A percentile compares a stretch with the other conserved stretches of the same genome.
These are phyloP conservation scores for Pelargonium myrrhifolium DNA, from an alignment of 441 rosid species.

Conservation along the genomic window DNA sequence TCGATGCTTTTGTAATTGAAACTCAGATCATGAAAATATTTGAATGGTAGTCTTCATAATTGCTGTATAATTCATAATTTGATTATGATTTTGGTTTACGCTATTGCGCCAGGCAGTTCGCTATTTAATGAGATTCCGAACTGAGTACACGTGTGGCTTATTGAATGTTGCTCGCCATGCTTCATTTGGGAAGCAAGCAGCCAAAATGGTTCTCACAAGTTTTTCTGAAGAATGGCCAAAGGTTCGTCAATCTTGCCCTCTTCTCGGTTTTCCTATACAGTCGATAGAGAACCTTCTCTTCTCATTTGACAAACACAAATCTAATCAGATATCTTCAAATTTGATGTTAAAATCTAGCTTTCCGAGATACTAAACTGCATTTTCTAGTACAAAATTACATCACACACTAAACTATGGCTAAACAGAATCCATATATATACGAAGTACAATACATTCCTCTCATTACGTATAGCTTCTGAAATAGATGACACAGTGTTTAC, in stretches of 20 bases:
- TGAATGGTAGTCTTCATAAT: background rate
- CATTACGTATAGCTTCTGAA: too few relatives aligned
- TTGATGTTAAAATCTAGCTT: too few relatives aligned
- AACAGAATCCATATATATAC: too few relatives aligned
- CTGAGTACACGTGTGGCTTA: slow-evolving; percentile 64
- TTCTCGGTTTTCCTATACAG: background rate
- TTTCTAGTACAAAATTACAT: too few relatives aligned
- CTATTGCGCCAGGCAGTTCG: slow-evolving; percentile 46
- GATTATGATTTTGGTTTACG: background rate
- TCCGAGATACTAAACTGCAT: too few relatives aligned
- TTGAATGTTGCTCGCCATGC: slow-evolving; percentile 68
- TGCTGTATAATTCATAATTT: background rate
- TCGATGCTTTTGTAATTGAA: too few relatives aligned
- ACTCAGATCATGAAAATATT: background rate
- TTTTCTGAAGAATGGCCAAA: slow-evolving; percentile 46
- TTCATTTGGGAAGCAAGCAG: slow-evolving; percentile 81
- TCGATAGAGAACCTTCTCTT: too few relatives aligned
- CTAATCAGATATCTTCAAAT: too few relatives aligned
- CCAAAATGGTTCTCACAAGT: slow-evolving; percentile 45
- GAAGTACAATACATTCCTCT: too few relatives aligned
- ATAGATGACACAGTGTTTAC: too few relatives aligned
- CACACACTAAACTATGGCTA: too few relatives aligned
- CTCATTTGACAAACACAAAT: too few relatives aligned
- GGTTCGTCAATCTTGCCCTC: slow-evolving; percentile 27
- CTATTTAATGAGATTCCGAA: slow-evolving; percentile 78